Conservation (phyloP, 257 asterid genomes). For the Jaltomata sinuosa region DNA sequence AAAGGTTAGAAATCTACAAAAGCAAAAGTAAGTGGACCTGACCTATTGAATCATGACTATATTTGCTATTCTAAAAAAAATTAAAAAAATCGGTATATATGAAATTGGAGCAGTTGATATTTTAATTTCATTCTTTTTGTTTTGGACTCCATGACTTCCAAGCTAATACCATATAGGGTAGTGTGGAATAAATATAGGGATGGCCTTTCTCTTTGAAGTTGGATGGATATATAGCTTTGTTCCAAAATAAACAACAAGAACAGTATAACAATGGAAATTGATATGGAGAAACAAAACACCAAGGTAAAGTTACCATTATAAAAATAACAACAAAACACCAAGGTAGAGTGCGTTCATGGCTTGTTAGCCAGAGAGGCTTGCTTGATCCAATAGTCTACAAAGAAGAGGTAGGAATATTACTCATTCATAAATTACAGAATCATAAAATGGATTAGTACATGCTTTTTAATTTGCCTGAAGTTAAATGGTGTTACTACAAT, state of each 20-base stretch:
- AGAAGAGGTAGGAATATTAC: background rate
- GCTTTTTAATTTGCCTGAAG: too few species aligned
- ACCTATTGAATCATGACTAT: too few species aligned
- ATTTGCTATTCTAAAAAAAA: too few species aligned
- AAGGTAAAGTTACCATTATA: too few species aligned
- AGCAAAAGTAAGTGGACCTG: too few species aligned
- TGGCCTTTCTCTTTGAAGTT: background rate
- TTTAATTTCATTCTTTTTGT: too few species aligned
- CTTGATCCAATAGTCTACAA: background rate
- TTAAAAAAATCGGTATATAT: too few species aligned
- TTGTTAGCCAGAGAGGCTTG: background rate
- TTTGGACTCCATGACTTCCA: background rate
- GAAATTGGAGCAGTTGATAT: too few species aligned
- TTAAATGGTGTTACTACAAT: background rate
- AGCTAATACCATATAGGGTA: background rate
- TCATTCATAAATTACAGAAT: background rate
- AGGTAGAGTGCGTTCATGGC: background rate
- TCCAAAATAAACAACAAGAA: background rate
- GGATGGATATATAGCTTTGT: background rate
- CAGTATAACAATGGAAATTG: background rate
- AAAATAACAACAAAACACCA: too few species aligned
- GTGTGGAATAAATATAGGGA: background rate
- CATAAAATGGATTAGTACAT: background rate
- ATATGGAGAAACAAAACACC: background rate
- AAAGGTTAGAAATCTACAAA: too few species aligned